Conservation (phyloP, 1,284 basidiomycete genomes). For the Rhodofomes roseus region DNA sequence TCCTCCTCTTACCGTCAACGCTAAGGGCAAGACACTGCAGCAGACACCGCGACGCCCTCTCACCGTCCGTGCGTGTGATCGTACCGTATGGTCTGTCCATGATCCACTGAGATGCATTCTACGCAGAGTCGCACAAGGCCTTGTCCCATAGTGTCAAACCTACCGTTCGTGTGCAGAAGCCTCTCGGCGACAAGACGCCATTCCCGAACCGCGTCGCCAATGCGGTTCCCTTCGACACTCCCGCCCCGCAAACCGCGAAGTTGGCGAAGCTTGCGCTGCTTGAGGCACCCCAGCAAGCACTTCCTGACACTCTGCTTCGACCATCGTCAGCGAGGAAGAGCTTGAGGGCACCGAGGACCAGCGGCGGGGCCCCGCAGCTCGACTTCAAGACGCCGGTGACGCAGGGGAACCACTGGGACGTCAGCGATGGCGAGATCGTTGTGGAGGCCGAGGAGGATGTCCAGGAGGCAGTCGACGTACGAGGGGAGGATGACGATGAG, state of each 20-base stretch:
- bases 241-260: conserved; percentile 27
- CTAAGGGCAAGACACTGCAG: conserved; percentile 40
- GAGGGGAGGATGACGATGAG: conserved; percentile 55
- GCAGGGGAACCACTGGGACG: conserved; percentile 71
- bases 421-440: conserved; percentile 58
- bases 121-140: conserved; percentile 21
- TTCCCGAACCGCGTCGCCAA: conserved; percentile 48
- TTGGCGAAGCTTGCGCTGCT: conserved; percentile 30
- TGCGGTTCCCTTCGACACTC: conserved; percentile 22
- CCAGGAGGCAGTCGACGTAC: conserved; percentile 35
- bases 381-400: conserved; percentile 65
- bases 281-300: conserved; percentile 19
- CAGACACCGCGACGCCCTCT: conserved; percentile 32
- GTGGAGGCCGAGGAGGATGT: conserved; percentile 25
- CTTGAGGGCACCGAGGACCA: conserved; percentile 30
- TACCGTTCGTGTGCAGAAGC: conserved; percentile 31
- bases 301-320: conserved; percentile 40
- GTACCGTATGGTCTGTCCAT: too few relatives aligned
- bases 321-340: conserved; percentile 59
- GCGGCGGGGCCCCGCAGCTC: conserved; percentile 13
- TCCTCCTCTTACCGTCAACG: conserved; percentile 35
- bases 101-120: not conserved
- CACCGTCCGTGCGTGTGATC: conserved; percentile 16
- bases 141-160: conserved; percentile 17
- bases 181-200: conserved; percentile 54